phyloP scores from a whole-genome alignment of 2,329 filamentous ascomycete genomes.

The Pochonia chlamydosporia region DNA sequence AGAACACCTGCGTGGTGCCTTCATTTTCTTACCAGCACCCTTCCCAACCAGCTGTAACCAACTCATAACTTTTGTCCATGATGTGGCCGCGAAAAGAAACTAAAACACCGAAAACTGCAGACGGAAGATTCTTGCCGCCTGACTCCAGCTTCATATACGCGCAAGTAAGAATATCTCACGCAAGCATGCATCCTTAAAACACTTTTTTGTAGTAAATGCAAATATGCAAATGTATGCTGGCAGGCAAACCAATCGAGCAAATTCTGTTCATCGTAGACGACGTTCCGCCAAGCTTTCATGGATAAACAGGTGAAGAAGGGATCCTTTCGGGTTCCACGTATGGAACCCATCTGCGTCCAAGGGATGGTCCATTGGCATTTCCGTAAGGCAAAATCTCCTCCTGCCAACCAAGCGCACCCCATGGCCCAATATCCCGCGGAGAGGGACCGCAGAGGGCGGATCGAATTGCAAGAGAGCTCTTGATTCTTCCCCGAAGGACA shows the following conservation, averaged over 20 bases:
- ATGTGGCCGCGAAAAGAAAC: too few species aligned
- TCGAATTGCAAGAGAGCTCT: constrained; percentile 28
- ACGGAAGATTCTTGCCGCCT: too few species aligned
- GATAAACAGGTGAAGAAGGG: constrained; percentile 24
- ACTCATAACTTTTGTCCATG: too few species aligned
- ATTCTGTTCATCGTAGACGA: constrained; percentile 12
- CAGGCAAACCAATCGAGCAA: constrained; percentile 13
- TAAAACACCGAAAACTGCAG: too few species aligned
- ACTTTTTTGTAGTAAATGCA: constrained; percentile 5
- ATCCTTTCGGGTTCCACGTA: constrained; percentile 19
- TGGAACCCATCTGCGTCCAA: constrained; percentile 40
- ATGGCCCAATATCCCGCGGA: constrained; percentile 34
- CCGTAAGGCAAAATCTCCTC: constrained; percentile 34
- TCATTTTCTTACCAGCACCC: too few species aligned
- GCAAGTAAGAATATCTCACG: not conserved
- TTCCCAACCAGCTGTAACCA: too few species aligned
- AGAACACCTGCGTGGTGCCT: too few species aligned
- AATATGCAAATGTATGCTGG: constrained; percentile 5
- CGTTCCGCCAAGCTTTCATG: constrained; percentile 16
- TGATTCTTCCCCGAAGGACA: constrained; percentile 29
- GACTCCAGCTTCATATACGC: not conserved
- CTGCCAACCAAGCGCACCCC: constrained; percentile 45
- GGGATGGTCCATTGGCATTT: constrained; percentile 33
- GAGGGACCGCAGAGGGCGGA: constrained; percentile 30
- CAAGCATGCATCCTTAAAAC: not conserved